A percentile compares a stretch with the other conserved stretches of the same genome.
Evolutionary conservation across 306 rosid genomes (phyloP).

Genomic region (Mimosa bimucronata): DNA sequence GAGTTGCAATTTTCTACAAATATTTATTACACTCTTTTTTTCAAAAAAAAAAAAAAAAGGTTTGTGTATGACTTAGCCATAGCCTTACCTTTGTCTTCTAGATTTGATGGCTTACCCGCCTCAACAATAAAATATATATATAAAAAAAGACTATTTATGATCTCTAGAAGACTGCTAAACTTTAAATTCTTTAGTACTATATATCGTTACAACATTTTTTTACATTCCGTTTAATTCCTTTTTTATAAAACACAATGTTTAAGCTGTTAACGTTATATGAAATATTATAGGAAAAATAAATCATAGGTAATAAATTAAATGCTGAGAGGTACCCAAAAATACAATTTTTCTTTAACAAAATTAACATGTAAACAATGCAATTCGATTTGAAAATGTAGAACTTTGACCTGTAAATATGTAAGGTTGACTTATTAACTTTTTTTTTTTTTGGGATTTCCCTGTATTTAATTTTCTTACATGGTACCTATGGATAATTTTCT

Average conservation of each 20-base stretch:
- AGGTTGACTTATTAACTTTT: no score
- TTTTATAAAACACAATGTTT: neutral
- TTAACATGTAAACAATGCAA: no score
- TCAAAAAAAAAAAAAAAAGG: no score
- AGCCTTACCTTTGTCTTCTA: conserved; percentile 38
- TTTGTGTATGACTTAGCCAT: neutral
- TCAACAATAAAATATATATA: neutral
- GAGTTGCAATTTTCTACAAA: neutral
- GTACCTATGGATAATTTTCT: no score
- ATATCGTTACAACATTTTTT: neutral
- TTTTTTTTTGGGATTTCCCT: no score
- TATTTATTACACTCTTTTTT: neutral
- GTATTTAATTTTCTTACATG: no score
- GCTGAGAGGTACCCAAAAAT: no score
- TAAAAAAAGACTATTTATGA: neutral
- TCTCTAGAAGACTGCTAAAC: neutral
- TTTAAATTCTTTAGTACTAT: neutral
- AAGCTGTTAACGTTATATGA: neutral
- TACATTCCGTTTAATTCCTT: neutral
- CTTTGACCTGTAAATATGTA: no score
- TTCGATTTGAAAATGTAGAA: no score
- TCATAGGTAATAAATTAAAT: no score
- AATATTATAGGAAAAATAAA: no score
- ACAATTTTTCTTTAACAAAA: no score
- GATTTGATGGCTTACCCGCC: conserved; percentile 66